phyloP scores from a whole-genome alignment of 2,329 filamentous ascomycete genomes.

The Nothomitra cinnamomea region DNA sequence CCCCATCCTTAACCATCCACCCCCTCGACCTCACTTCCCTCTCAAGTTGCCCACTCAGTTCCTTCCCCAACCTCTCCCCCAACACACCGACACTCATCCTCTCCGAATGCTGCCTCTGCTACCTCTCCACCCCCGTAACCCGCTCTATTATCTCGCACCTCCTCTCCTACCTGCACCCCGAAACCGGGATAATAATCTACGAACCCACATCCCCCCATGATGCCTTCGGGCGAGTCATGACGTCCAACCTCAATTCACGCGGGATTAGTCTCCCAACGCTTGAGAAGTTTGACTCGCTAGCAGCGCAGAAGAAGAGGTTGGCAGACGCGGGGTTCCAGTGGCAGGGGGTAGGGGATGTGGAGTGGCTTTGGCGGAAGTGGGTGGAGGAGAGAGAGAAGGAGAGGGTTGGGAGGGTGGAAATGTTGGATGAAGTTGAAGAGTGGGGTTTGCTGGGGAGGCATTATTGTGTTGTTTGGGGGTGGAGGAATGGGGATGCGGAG shows the following conservation, averaged over 20 bases:
- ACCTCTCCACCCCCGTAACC: constrained; percentile 52
- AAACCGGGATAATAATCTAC: constrained; percentile 50
- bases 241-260: constrained; percentile 67
- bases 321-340: constrained; percentile 47
- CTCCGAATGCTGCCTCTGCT: constrained; percentile 92
- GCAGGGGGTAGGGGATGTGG: constrained; percentile 40
- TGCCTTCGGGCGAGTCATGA: constrained; percentile 82
- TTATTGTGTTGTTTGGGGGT: constrained; percentile 84
- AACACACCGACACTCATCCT: constrained; percentile 65
- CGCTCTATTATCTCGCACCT: constrained; percentile 49
- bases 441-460: constrained; percentile 75
- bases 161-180: constrained; percentile 47
- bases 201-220: constrained; percentile 76
- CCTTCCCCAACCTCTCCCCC: constrained; percentile 31
- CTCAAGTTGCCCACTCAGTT: constrained; percentile 16
- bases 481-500: constrained; percentile 35
- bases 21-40: constrained; percentile 20
- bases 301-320: constrained; percentile 52
- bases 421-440: constrained; percentile 90
- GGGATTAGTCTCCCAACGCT: constrained; percentile 76
- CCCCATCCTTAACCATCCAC: constrained; percentile 35
- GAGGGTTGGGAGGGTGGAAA: constrained; percentile 62
- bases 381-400: constrained; percentile 53
- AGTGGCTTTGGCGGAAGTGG: constrained; percentile 66
- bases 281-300: constrained; percentile 48